Conservation (phyloP, 352 stramenopile genomes). For the Phytophthora brassicae region DNA sequence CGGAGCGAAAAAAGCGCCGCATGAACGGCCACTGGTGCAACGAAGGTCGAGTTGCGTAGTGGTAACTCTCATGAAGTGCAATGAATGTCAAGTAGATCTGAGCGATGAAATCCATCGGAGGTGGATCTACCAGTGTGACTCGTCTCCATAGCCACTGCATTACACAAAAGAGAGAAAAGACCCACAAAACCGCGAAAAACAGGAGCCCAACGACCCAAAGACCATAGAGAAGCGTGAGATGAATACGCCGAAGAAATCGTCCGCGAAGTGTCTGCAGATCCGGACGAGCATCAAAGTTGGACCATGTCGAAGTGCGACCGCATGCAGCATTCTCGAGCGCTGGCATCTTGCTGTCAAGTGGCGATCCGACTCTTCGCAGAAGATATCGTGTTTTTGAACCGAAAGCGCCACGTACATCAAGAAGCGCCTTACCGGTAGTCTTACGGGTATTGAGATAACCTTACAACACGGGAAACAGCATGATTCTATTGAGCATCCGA, state of each 20-base stretch:
- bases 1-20: conserved; percentile 35
- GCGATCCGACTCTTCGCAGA: conserved; percentile 9
- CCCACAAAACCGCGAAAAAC: conserved; percentile 23
- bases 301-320: conserved; percentile 18
- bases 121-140: background rate
- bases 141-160: conserved; percentile 16
- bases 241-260: conserved; percentile 32
- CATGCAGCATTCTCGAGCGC: conserved; percentile 20
- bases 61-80: conserved; percentile 48
- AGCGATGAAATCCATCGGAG: conserved; percentile 10
- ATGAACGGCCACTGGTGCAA: conserved; percentile 47
- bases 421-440: too few relatives aligned
- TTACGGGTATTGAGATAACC: too few relatives aligned
- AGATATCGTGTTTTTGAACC: too few relatives aligned
- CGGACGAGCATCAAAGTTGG: conserved; percentile 22
- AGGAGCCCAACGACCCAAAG: conserved; percentile 38
- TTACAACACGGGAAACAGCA: too few relatives aligned
- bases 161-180: conserved; percentile 18
- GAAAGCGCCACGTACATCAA: too few relatives aligned
- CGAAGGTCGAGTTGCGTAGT: conserved; percentile 23
- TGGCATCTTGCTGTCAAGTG: conserved; percentile 5
- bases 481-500: too few relatives aligned
- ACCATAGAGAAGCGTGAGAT: conserved; percentile 32
- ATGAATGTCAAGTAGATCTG: conserved; percentile 38
- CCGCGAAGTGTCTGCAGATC: conserved; percentile 34